Evolutionary conservation across 495 filamentous ascomycete genomes (phyloP).

Genomic region (Bombardia bombarda): DNA sequence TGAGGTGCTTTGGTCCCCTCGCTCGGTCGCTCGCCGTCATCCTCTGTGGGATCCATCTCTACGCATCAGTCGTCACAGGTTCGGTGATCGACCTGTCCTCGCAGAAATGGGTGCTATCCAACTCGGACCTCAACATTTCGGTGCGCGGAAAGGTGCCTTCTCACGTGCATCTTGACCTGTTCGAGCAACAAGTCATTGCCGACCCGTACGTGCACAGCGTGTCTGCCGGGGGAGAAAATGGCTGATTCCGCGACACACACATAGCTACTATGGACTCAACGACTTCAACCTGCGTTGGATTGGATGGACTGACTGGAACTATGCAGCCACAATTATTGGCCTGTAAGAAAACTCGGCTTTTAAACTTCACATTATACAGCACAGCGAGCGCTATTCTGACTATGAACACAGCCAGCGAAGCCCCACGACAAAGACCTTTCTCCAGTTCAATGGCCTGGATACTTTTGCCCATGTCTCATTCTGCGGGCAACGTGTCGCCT

Average conservation of each 20-base stretch:
- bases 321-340: slow-evolving; percentile 41
- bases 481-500: slow-evolving; percentile 52
- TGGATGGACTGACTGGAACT: slow-evolving; percentile 53
- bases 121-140: slow-evolving; percentile 41
- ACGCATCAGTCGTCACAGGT: too few relatives aligned
- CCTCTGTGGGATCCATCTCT: slow-evolving; percentile 20
- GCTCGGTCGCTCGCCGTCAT: neutral
- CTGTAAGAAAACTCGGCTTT: slow-evolving; percentile 29
- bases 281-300: slow-evolving; percentile 59
- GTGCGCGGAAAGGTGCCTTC: slow-evolving; percentile 56
- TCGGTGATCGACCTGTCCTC: slow-evolving; percentile 42
- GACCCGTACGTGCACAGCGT: slow-evolving; percentile 38
- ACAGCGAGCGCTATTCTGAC: neutral
- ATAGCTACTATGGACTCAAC: slow-evolving; percentile 45
- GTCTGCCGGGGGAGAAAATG: neutral
- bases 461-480: slow-evolving; percentile 56
- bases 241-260: neutral
- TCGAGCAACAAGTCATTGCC: slow-evolving; percentile 43
- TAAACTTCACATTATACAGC: neutral
- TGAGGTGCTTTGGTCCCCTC: neutral
- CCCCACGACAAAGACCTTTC: slow-evolving; percentile 30
- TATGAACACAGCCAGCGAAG: slow-evolving; percentile 10
- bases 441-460: slow-evolving; percentile 60
- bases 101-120: slow-evolving; percentile 49
- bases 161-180: slow-evolving; percentile 55